Conservation (phyloP, 805 yeast species). For the Candida tammaniensis region DNA sequence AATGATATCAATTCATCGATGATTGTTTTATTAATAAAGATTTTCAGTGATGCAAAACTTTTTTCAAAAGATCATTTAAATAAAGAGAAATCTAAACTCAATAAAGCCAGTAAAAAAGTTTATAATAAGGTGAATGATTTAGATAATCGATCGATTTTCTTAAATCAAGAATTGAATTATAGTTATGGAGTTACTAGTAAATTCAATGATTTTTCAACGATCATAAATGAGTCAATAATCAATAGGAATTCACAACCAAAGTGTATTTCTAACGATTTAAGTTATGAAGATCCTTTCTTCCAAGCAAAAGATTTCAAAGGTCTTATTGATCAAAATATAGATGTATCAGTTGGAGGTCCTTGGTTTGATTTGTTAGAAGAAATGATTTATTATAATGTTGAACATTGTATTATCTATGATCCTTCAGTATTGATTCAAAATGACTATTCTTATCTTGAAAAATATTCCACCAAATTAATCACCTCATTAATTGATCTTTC, state of each 20-base stretch:
- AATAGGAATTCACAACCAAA: not conserved
- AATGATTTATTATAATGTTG: constrained; percentile 18
- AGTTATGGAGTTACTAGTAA: constrained; percentile 57
- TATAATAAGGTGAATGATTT: constrained; percentile 20
- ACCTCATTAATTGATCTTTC: constrained; percentile 67
- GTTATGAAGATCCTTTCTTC: constrained; percentile 17
- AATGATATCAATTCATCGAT: constrained; percentile 41
- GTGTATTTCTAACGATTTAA: constrained; percentile 3
- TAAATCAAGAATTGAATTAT: constrained; percentile 49
- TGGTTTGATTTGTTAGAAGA: constrained; percentile 36
- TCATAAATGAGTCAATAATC: constrained; percentile 23
- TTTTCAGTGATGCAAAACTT: constrained; percentile 35
- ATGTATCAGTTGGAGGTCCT: constrained; percentile 10
- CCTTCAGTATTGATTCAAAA: constrained; percentile 25
- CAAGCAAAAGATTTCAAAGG: constrained; percentile 25
- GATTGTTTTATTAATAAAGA: constrained; percentile 36
- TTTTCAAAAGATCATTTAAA: constrained; percentile 21
- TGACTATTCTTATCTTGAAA: constrained; percentile 22
- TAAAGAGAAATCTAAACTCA: constrained; percentile 14
- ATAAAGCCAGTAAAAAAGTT: constrained; percentile 20
- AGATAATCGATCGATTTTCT: constrained; percentile 23
- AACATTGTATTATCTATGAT: constrained; percentile 32
- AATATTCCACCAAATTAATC: constrained; percentile 24
- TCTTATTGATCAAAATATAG: constrained; percentile 17
- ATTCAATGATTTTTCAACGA: constrained; percentile 21